These are phyloP conservation scores for Skeletonema menzelii DNA, from an alignment of 108 stramenopile species.

Conservation along the genomic window DNA sequence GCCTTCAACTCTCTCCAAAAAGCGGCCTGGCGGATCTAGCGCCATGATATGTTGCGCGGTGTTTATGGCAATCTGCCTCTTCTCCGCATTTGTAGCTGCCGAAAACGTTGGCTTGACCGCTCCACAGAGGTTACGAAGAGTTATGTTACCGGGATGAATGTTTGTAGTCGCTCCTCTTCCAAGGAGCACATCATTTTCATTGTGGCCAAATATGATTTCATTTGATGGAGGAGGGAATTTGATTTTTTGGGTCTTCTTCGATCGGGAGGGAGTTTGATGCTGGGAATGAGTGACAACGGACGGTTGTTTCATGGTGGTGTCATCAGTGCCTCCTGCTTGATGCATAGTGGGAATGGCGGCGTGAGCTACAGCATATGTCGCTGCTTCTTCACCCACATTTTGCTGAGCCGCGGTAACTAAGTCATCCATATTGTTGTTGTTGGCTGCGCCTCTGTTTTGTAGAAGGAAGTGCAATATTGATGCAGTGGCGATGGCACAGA, in stretches of 20 bases:
- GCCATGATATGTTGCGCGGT: constrained; percentile 46
- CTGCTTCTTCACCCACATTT: not conserved
- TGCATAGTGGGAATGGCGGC: not conserved
- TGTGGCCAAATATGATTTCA: constrained; percentile 22
- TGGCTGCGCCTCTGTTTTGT: too few relatives aligned
- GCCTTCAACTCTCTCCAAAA: constrained; percentile 43
- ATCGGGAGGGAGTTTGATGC: not conserved
- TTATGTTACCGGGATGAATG: constrained; percentile 63
- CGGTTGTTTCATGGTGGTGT: not conserved
- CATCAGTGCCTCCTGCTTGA: not conserved
- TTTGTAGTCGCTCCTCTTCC: constrained; percentile 80
- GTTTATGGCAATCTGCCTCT: constrained; percentile 63
- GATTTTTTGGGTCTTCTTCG: not conserved
- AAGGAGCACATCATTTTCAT: constrained; percentile 53
- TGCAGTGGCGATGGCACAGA: too few relatives aligned
- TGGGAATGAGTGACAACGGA: not conserved
- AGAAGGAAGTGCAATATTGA: too few relatives aligned
- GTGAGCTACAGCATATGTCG: not conserved
- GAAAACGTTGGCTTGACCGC: constrained; percentile 66
- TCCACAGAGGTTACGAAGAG: constrained; percentile 63
- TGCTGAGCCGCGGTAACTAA: not conserved
- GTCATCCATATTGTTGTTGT: not conserved
- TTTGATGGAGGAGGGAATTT: constrained; percentile 19
- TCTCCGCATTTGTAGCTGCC: constrained; percentile 60
- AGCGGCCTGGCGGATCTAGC: constrained; percentile 46